A percentile compares a stretch with the other conserved stretches of the same genome.
Evolutionary conservation across 1,139 yeast genomes (phyloP).

Genomic region (Entelexis paramagnoliae): DNA sequence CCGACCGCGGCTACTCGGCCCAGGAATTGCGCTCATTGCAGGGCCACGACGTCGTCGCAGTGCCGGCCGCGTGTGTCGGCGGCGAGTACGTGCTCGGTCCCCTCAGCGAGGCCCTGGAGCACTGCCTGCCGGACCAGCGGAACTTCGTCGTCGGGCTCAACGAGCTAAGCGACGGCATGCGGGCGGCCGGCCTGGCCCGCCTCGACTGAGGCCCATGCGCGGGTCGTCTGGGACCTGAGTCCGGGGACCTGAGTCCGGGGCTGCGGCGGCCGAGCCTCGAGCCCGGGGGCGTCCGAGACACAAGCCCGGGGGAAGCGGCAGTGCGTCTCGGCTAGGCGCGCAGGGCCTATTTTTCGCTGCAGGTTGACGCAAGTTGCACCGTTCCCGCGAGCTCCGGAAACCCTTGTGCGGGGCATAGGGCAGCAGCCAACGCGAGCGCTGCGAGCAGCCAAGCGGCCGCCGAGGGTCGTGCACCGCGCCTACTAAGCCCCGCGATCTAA

Average conservation of each 20-base stretch:
- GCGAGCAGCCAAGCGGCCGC: neutral
- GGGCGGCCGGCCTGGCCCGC: neutral
- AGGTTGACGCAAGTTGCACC: neutral
- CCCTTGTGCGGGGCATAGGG: constrained; percentile 1
- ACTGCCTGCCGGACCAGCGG: constrained; percentile 8
- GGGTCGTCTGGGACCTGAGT: too few relatives aligned
- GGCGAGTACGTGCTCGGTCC: constrained; percentile 18
- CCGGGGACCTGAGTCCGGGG: too few relatives aligned
- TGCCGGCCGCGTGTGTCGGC: constrained; percentile 12
- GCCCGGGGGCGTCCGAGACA: too few relatives aligned
- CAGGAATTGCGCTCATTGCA: neutral
- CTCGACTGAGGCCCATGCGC: neutral
- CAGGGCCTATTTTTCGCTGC: neutral
- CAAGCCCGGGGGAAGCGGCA: too few relatives aligned
- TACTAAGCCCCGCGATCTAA: constrained; percentile 4
- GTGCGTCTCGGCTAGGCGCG: neutral
- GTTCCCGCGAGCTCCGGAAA: neutral
- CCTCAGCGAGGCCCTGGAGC: constrained; percentile 8
- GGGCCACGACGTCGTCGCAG: neutral
- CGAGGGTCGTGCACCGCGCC: neutral
- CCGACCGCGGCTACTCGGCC: neutral
- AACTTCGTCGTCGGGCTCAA: neutral
- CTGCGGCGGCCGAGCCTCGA: too few relatives aligned
- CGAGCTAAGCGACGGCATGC: neutral
- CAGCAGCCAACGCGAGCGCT: neutral